Percentiles rank a stretch among this genome's conserved stretches.
phyloP scores from a whole-genome alignment of 2,329 filamentous ascomycete species.

The Ceratocystis huliohia region DNA sequence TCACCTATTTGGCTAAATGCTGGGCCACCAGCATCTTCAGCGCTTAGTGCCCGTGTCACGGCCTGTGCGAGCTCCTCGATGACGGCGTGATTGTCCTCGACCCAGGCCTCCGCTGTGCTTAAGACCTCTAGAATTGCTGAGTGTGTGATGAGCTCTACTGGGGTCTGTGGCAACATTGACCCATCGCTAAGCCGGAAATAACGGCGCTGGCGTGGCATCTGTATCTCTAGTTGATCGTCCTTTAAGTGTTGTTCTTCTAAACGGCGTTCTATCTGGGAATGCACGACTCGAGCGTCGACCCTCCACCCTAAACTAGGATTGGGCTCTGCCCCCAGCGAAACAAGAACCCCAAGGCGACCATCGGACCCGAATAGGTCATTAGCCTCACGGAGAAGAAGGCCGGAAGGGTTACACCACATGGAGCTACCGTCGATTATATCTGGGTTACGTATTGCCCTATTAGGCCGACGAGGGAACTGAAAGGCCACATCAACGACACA shows the following conservation, averaged over 20 bases:
- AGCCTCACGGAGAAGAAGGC: neutral
- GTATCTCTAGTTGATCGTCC: neutral
- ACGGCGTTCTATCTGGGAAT: neutral
- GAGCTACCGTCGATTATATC: neutral
- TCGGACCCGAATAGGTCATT: neutral
- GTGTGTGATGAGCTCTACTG: neutral
- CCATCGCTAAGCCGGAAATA: constrained; percentile 1
- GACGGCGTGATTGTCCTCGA: neutral
- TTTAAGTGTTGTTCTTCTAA: neutral
- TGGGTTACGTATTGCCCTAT: neutral
- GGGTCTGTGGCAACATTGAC: neutral
- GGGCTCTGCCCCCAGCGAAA: neutral
- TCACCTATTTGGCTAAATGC: neutral
- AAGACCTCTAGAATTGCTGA: neutral
- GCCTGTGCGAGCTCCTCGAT: neutral
- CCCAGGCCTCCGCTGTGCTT: neutral
- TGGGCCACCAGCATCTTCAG: neutral
- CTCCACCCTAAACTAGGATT: neutral
- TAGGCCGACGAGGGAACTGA: neutral
- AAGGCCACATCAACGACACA: neutral
- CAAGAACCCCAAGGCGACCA: neutral
- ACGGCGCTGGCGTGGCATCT: neutral
- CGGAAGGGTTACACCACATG: neutral
- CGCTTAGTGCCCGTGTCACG: neutral
- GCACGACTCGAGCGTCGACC: neutral